A percentile compares a stretch with the other conserved stretches of the same genome.
These are phyloP conservation scores for Colletotrichum horii DNA, from an alignment of 2,329 filamentous ascomycete species.

Conservation along the genomic window DNA sequence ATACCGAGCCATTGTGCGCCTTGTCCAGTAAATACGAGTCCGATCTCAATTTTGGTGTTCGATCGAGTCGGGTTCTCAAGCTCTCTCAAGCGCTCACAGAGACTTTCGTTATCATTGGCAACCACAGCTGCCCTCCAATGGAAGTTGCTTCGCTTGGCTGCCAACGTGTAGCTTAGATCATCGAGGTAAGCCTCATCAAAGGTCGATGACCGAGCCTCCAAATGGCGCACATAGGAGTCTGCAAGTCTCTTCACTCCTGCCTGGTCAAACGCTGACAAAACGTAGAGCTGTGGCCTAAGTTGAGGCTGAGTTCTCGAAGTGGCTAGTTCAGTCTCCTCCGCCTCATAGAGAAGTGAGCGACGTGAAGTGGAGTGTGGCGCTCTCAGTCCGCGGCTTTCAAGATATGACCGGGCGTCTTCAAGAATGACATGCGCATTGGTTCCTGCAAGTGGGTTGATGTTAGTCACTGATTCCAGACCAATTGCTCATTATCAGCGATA, in stretches of 20 bases:
- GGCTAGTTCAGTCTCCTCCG: background rate
- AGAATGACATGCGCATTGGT: slow-evolving; percentile 31
- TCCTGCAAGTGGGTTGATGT: background rate
- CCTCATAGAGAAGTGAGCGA: background rate
- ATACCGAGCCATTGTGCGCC: slow-evolving; percentile 28
- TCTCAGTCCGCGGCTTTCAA: background rate
- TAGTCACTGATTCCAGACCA: background rate
- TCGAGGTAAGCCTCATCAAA: background rate
- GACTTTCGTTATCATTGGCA: background rate
- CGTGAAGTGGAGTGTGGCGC: background rate
- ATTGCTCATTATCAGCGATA: background rate
- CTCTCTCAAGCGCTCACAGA: background rate
- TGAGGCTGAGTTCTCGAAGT: background rate
- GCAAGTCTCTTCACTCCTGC: too few relatives aligned
- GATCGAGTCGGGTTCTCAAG: background rate
- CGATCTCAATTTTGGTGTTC: background rate
- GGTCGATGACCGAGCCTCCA: background rate
- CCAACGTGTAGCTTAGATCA: background rate
- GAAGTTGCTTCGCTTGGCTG: background rate
- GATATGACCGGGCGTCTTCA: background rate
- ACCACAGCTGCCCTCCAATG: background rate
- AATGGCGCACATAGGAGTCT: background rate
- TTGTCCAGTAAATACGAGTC: slow-evolving; percentile 29
- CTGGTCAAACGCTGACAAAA: background rate
- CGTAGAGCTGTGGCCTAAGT: background rate